Evolutionary conservation across 306 rosid genomes (phyloP).

Genomic region (Quercus ilex): DNA sequence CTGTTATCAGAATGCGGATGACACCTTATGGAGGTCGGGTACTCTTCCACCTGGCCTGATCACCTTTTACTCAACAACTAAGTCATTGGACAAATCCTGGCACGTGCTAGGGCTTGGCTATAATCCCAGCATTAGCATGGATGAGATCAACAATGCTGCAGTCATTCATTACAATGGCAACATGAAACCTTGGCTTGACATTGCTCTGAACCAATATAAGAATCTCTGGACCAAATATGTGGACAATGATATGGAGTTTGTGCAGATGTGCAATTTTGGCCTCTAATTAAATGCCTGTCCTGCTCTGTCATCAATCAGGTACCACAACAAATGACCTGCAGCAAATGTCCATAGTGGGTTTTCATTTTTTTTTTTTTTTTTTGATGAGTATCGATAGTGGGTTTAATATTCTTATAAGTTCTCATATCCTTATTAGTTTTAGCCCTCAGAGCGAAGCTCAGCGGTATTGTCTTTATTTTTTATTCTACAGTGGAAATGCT

Average conservation of each 20-base stretch:
- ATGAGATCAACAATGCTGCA: slow-evolving; percentile 87
- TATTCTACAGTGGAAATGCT: slow-evolving; percentile 12
- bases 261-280: slow-evolving; percentile 99
- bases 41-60: slow-evolving; percentile 79
- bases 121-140: slow-evolving; percentile 98
- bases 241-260: slow-evolving; percentile 97
- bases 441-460: slow-evolving; percentile 51
- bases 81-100: slow-evolving; percentile 96
- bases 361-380: background rate
- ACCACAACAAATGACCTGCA: slow-evolving; percentile 21
- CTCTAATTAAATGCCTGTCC: slow-evolving; percentile 44
- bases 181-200: slow-evolving; percentile 99
- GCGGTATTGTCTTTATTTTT: slow-evolving; percentile 22
- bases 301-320: slow-evolving; percentile 26
- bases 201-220: slow-evolving; percentile 96
- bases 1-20: slow-evolving; percentile 67
- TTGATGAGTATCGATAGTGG: slow-evolving; percentile 10
- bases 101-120: slow-evolving; percentile 98
- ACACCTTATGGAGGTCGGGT: slow-evolving; percentile 65
- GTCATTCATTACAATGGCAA: slow-evolving; percentile 96
- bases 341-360: slow-evolving; percentile 27
- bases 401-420: slow-evolving; percentile 24
- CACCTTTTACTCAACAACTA: slow-evolving; percentile 84
- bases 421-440: slow-evolving; percentile 40
- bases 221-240: slow-evolving; percentile 89